Conservation (phyloP, 257 asterid species). For the Petunia axillaris region DNA sequence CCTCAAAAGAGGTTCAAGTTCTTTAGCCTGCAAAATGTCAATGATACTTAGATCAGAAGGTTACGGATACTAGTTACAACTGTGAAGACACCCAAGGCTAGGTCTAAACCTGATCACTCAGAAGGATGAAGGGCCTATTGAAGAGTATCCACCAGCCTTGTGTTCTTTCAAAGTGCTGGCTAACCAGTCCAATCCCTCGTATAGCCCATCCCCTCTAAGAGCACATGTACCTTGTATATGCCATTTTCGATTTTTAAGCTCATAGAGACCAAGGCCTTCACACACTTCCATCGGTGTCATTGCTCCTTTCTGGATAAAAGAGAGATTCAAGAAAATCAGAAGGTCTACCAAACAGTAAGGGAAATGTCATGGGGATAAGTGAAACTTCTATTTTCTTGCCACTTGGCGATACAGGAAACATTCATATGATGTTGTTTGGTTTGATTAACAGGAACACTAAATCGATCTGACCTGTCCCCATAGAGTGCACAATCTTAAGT, state of each 20-base stretch:
- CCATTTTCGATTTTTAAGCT: slow-evolving; percentile 88
- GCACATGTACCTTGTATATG: slow-evolving; percentile 97
- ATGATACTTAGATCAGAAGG: neutral
- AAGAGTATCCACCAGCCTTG: slow-evolving; percentile 80
- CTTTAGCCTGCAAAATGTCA: slow-evolving; percentile 6
- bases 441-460: neutral
- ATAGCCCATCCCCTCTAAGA: slow-evolving; percentile 88
- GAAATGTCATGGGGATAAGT: neutral
- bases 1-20: slow-evolving; percentile 34
- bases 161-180: slow-evolving; percentile 85
- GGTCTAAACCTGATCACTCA: slow-evolving; percentile 45
- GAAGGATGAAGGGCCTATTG: slow-evolving; percentile 77
- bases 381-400: neutral
- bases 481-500: neutral
- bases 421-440: neutral
- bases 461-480: neutral
- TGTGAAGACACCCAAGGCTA: neutral
- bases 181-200: slow-evolving; percentile 97
- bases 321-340: slow-evolving; percentile 6
- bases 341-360: neutral
- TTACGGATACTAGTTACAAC: slow-evolving; percentile 1
- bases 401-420: neutral
- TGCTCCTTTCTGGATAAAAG: slow-evolving; percentile 75
- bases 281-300: slow-evolving; percentile 93
- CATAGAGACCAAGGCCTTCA: slow-evolving; percentile 86